phyloP scores from a whole-genome alignment of 257 asterid species.

The Solanum pinnatisectum region DNA sequence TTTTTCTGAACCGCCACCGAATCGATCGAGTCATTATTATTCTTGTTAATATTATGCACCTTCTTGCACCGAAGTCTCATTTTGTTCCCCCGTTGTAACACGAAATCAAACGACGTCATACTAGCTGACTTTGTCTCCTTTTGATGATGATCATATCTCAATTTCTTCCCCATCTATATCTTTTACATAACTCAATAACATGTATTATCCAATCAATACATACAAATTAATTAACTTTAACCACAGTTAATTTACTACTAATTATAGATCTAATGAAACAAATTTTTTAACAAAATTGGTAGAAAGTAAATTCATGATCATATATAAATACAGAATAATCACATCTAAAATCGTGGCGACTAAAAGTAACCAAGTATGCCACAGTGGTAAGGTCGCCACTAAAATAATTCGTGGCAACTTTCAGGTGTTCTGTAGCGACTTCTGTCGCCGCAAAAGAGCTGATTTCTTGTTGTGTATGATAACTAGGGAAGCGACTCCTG shows the following conservation, averaged over 20 bases:
- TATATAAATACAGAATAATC: background rate
- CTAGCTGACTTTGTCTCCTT: constrained; percentile 32
- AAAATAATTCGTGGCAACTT: no score
- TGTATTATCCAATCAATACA: background rate
- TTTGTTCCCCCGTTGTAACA: constrained; percentile 79
- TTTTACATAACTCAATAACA: constrained; percentile 16
- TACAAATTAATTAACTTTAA: constrained; percentile 2
- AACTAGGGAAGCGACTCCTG: no score
- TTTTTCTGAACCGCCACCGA: constrained; percentile 27
- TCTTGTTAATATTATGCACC: constrained; percentile 18
- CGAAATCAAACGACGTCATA: constrained; percentile 64
- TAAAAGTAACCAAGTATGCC: no score
- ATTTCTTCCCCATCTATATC: constrained; percentile 58
- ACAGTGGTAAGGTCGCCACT: no score
- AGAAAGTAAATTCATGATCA: background rate
- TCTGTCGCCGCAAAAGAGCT: no score
- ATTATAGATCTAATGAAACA: background rate
- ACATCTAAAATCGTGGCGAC: background rate
- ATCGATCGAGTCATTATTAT: constrained; percentile 27
- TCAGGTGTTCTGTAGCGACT: no score
- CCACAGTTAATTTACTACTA: background rate
- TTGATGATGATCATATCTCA: constrained; percentile 17
- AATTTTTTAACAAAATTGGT: background rate
- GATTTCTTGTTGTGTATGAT: no score
- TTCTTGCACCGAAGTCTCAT: constrained; percentile 81